Percentiles rank a stretch among this genome's conserved stretches.
Evolutionary conservation across 345 rosid species (phyloP).

Genomic region (Aegle marmelos): DNA sequence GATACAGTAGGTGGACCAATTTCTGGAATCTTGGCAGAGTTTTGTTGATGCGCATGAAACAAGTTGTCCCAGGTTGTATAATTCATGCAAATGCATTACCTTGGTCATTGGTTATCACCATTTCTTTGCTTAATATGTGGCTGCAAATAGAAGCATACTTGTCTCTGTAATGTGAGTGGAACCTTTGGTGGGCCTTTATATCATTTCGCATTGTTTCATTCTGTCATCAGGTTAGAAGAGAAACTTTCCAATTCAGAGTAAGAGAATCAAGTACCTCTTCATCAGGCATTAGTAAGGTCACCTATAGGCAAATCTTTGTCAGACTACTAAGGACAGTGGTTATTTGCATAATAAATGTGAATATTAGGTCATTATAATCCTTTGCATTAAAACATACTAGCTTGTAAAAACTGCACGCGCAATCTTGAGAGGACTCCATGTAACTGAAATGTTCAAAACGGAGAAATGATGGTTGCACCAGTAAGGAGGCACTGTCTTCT

Average conservation of each 20-base stretch:
- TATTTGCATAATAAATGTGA: conserved; percentile 51
- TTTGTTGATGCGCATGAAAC: conserved; percentile 31
- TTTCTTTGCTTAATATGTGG: not conserved
- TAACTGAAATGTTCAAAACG: conserved; percentile 64
- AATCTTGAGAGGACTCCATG: conserved; percentile 82
- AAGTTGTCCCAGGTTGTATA: not conserved
- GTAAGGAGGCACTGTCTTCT: conserved; percentile 37
- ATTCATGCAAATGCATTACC: not conserved
- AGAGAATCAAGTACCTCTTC: conserved; percentile 70
- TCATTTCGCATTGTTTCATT: not conserved
- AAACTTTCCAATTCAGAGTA: conserved; percentile 58
- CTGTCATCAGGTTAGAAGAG: conserved; percentile 40
- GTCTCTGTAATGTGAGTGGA: not conserved
- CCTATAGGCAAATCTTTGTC: conserved; percentile 70
- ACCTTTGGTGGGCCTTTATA: not conserved
- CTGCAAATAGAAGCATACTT: not conserved
- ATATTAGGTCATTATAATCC: not conserved
- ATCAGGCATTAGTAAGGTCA: conserved; percentile 53
- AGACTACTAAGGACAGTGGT: conserved; percentile 57
- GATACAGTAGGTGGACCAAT: conserved; percentile 75
- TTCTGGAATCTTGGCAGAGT: conserved; percentile 96
- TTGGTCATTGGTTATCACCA: not conserved
- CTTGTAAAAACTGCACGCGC: conserved; percentile 13
- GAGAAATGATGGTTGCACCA: conserved; percentile 56
- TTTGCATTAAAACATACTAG: conserved; percentile 10